Percentiles rank a stretch among this genome's conserved stretches.
Evolutionary conservation across 75 land plant species (phyloP).

Genomic region (Sequoiadendron giganteum): DNA sequence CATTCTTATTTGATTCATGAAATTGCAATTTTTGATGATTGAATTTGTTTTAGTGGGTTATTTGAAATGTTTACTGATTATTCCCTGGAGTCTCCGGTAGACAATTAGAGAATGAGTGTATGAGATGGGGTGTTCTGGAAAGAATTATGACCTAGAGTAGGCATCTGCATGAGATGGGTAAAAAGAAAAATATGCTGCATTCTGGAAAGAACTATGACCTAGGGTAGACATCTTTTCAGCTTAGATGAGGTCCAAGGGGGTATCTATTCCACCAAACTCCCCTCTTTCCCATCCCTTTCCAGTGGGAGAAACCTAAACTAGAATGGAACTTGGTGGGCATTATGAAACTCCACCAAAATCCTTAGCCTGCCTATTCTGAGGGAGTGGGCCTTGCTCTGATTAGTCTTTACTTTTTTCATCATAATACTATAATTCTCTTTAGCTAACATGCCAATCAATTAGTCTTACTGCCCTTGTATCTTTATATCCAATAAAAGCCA

Average conservation of each 20-base stretch:
- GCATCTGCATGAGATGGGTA: not conserved
- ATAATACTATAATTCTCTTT: not conserved
- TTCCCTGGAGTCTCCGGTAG: not conserved
- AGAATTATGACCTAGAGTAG: not conserved
- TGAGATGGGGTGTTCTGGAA: not conserved
- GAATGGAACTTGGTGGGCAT: not conserved
- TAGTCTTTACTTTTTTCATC: not conserved
- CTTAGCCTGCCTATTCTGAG: not conserved
- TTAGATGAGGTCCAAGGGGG: not conserved
- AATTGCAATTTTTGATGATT: not conserved
- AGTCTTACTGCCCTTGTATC: not conserved
- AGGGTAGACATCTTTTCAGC: not conserved
- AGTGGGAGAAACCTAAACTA: not conserved
- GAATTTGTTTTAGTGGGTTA: not conserved
- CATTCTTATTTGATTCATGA: not conserved
- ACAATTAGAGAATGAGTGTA: not conserved
- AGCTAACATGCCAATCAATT: not conserved
- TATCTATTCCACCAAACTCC: not conserved
- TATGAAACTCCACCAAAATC: not conserved
- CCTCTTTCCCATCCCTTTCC: not conserved
- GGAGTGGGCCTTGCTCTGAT: not conserved
- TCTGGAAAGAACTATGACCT: no score
- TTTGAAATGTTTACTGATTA: not conserved
- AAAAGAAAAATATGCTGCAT: no score
- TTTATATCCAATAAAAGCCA: not conserved